Evolutionary conservation across 345 rosid genomes (phyloP), one percentile per base, ranked within the genome.

Genomic region (Atalantia buxifolia): DNA sequence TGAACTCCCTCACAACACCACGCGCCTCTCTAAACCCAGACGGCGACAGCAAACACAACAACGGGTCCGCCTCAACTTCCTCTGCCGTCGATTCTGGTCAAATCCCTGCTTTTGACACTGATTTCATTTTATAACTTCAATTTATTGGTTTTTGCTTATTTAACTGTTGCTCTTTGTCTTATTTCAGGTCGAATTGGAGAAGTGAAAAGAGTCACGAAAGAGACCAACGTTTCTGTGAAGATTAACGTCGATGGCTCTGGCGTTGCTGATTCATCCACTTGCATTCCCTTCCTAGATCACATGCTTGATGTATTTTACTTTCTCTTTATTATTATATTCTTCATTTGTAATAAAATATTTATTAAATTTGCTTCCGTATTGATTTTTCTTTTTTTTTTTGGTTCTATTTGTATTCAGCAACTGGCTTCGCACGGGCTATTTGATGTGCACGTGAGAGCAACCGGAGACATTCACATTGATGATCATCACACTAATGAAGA

Each of bases 401-500:
- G 38, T 72, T 56, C n/a, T 53, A 18, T 60, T 27, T 66, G 73
- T 36, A 73, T 21, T 77, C 80, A 96, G 99, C 99, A 96, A 96
- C 88, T 94, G 82, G 94, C 98, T 74, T 94, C 97, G 40, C 99
- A 94, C 80, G 99, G 98, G 28, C 84, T 96, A 78, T 89, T 96
- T 9, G 97, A 96, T 78, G 92, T 96, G 38, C 94, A 91, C 60
- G 97, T 92, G 59, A 89, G 87, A 91, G 98, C 94, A 31, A 90
- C 92, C 9, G 98, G 99, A 30, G 98, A 96, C 62, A 77, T 84
- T 87, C 98, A 92, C 84, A 96, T 96, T 10, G 98, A 96, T 31
- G 97, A 96, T 84, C 98, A 94, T 81, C 99, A 96, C 77, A 90
- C 93, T 0, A 96, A 92, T 75, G 98, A 96, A 86, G 99, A 94